A percentile compares a stretch with the other conserved stretches of the same genome.
Evolutionary conservation across 306 rosid genomes (phyloP).

Genomic region (Quercus suber): DNA sequence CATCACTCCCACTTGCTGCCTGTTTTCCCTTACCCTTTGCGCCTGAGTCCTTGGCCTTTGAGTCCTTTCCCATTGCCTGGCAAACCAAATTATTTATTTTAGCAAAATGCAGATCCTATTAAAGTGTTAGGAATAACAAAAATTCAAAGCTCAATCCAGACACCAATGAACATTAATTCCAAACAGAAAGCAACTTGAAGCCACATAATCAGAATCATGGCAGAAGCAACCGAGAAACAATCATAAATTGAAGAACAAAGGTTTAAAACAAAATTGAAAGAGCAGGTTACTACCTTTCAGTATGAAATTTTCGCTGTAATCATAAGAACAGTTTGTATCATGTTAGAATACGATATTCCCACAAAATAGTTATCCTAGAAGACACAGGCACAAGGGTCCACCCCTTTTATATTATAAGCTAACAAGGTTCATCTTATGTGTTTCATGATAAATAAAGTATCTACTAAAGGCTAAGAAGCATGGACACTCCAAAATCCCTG

Average conservation of each 20-base stretch:
- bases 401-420: neutral
- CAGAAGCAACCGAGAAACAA: neutral
- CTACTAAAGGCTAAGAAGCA: neutral
- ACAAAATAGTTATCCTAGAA: no score
- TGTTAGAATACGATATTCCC: no score
- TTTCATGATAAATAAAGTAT: neutral
- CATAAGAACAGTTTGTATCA: neutral
- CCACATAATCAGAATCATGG: neutral
- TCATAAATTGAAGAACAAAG: neutral
- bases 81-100: neutral
- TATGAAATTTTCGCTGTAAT: neutral
- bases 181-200: neutral
- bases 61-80: slow-evolving; percentile 76
- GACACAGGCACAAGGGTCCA: neutral
- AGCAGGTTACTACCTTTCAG: neutral
- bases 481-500: no score
- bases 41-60: slow-evolving; percentile 63
- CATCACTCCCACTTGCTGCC: slow-evolving; percentile 70
- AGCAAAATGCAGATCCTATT: neutral
- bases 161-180: neutral
- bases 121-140: neutral
- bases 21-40: slow-evolving; percentile 89
- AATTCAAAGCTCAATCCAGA: neutral
- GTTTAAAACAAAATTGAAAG: neutral
- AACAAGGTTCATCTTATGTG: neutral